Evolutionary conservation across 345 rosid species (phyloP).

Genomic region (Bruguiera gymnorhiza): DNA sequence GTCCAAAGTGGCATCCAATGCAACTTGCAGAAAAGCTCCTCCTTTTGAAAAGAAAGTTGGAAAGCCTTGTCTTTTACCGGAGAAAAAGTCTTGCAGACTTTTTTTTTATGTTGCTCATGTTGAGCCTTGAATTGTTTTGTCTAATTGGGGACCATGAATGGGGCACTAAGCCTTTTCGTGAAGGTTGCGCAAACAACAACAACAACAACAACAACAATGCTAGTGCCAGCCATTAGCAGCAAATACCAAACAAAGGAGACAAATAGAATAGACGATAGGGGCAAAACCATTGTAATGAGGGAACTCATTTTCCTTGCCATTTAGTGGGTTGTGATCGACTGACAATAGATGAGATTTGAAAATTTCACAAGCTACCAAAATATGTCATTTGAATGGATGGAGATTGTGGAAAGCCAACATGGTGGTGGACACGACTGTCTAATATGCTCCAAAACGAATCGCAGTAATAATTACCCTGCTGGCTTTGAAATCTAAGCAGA

Average conservation of each 20-base stretch:
- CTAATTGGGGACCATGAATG: slow-evolving; percentile 40
- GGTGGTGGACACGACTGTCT: neutral
- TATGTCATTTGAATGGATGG: neutral
- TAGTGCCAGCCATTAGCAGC: slow-evolving; percentile 24
- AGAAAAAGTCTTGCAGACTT: neutral
- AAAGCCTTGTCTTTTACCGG: neutral
- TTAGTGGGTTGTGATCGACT: neutral
- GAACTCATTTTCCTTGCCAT: neutral
- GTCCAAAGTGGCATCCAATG: neutral
- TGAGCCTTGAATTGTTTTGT: slow-evolving; percentile 33
- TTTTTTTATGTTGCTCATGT: slow-evolving; percentile 19
- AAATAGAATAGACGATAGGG: slow-evolving; percentile 5
- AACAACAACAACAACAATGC: slow-evolving; percentile 22
- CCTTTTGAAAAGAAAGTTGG: slow-evolving; percentile 1
- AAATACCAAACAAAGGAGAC: slow-evolving; percentile 23
- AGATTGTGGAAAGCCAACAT: slow-evolving; percentile 8
- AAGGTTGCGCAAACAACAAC: slow-evolving; percentile 11
- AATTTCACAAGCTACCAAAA: neutral
- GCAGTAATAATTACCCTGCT: too few relatives aligned
- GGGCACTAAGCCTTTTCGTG: slow-evolving; percentile 20
- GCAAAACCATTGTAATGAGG: neutral
- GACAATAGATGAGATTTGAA: neutral
- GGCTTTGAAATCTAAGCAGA: too few relatives aligned
- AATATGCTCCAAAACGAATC: neutral
- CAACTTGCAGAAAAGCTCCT: slow-evolving; percentile 5